Conservation (phyloP, 768 basidiomycete genomes). For the Russula foetens region DNA sequence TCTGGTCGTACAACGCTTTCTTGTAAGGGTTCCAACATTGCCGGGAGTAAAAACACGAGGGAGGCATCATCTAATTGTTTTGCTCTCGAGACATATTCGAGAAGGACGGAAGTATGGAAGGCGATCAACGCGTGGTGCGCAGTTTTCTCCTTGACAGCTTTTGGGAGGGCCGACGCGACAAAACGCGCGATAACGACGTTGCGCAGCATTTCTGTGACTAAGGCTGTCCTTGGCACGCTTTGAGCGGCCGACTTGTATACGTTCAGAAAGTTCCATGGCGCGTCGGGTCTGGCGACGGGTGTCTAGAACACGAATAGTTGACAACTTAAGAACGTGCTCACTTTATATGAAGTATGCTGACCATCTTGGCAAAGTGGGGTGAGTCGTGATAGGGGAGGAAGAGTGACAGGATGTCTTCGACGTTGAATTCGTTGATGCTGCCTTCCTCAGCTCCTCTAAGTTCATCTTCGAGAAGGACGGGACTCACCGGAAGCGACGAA, state of each 20-base stretch:
- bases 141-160: constrained; percentile 38
- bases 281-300: constrained; percentile 39
- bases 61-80: constrained; percentile 57
- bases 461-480: background rate
- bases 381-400: constrained; percentile 96
- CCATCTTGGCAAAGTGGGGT: constrained; percentile 88
- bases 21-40: constrained; percentile 51
- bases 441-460: background rate
- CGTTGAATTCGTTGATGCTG: constrained; percentile 92
- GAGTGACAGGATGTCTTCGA: constrained; percentile 62
- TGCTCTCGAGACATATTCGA: constrained; percentile 65
- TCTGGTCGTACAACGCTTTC: background rate
- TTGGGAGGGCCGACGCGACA: constrained; percentile 55
- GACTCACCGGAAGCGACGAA: constrained; percentile 79
- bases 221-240: constrained; percentile 57
- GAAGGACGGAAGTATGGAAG: constrained; percentile 73
- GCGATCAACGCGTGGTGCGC: constrained; percentile 61
- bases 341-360: constrained; percentile 77
- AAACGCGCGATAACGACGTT: constrained; percentile 68
- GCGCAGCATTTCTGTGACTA: constrained; percentile 72
- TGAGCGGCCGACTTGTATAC: constrained; percentile 73
- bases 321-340: constrained; percentile 27
- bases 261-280: constrained; percentile 59
- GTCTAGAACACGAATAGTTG: background rate
- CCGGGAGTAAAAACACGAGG: constrained; percentile 56